phyloP scores from a whole-genome alignment of 176 grass and related monocot species.

The Tillandsia fasciculata region DNA sequence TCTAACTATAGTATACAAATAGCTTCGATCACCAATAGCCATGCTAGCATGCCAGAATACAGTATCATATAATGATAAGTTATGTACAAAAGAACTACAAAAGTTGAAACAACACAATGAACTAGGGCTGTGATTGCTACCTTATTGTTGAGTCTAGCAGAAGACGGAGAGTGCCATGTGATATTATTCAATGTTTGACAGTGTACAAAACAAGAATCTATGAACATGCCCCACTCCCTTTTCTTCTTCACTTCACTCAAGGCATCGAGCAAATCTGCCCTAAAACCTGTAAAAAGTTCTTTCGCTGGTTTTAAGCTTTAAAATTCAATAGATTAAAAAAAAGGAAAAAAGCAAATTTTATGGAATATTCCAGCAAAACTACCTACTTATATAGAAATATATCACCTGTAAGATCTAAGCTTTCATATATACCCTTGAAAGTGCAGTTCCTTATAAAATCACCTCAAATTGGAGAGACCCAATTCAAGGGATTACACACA shows the following conservation, averaged over 20 bases:
- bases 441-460: too few species aligned
- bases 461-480: too few species aligned
- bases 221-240: constrained; percentile 68
- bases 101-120: neutral
- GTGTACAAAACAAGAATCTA: constrained; percentile 69
- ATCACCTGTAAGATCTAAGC: too few species aligned
- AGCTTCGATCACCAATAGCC: too few species aligned
- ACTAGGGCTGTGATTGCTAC: constrained; percentile 17
- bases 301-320: neutral
- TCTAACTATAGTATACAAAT: too few species aligned
- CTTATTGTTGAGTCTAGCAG: constrained; percentile 58
- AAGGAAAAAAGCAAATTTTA: neutral
- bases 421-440: too few species aligned
- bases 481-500: too few species aligned
- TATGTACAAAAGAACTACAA: too few species aligned
- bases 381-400: too few species aligned
- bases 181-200: constrained; percentile 51
- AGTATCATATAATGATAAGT: too few species aligned
- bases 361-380: too few species aligned
- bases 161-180: constrained; percentile 55
- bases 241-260: constrained; percentile 44
- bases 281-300: constrained; percentile 46
- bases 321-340: neutral
- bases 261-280: constrained; percentile 43
- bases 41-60: too few species aligned